Base-by-base conservation (phyloP, 2,329 filamentous ascomycete species). In the Dactylellina leptospora region DNA sequence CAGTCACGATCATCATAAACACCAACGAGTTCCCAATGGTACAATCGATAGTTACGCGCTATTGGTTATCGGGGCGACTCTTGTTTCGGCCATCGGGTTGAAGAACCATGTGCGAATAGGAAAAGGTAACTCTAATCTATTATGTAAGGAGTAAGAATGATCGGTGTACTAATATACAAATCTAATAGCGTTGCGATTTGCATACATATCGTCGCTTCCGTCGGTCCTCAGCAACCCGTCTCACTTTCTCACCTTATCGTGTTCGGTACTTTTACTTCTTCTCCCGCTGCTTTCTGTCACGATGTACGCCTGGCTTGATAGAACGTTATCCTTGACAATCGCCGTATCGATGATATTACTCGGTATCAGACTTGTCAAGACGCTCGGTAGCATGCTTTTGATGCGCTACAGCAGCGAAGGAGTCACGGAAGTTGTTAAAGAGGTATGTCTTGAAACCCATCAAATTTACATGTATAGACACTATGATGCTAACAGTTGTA, bases 221-320 rank as follows among this genome's bases (percentile, higher is more conserved):
- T 90, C 88, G 25, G 85, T 97, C n/a, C 84, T 97, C 62, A 92
- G 90, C 75, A 99, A 97, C 79, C 95, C 95, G 0, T 95, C 93
- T 61, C 95, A 99, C 81, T 92, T 97, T 78, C 85, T 99, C 22
- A 97, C 95, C 0, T 85, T 99, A 6, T 92, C 89, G 23, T 96
- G 93, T 80, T 93, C 92, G 1, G 82, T 87, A 1, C 82, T 96
- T 23, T 86, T 97, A 53, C 85, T 97, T 1, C 79, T 96, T 9
- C 85, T 97, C 11, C 92, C 93, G 0, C 83, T 97, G 22, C 84
- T 97, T 16, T 91, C 89, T 45, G 86, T 95, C 30, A 84, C 88
- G n/a, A 86, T 92, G 58, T 93, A 93, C 79, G 85, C 88, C 53
- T 91, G 90, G 87, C 84, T 97, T 53, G 95, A 99, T 79, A 87